phyloP scores from a whole-genome alignment of 352 stramenopile species.

The Thalassiosira livingstoniorum region DNA sequence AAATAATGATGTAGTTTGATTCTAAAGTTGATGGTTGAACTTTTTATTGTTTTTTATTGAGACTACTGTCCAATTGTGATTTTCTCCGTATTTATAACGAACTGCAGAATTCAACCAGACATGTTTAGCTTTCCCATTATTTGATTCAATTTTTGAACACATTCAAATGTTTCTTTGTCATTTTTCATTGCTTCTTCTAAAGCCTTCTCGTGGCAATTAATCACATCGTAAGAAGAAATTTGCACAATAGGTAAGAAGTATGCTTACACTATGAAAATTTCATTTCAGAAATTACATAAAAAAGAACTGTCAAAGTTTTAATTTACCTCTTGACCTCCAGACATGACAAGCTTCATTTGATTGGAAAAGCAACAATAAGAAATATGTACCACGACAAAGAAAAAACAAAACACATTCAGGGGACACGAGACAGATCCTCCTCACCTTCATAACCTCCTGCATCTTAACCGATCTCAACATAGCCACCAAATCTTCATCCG shows the following conservation, averaged over 20 bases:
- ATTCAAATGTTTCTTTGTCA: constrained; percentile 64
- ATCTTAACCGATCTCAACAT: constrained; percentile 68
- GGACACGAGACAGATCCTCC: background rate
- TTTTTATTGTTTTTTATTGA: background rate
- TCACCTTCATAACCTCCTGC: constrained; percentile 66
- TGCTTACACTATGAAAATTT: background rate
- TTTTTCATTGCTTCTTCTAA: constrained; percentile 63
- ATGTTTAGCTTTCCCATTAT: constrained; percentile 55
- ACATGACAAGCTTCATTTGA: constrained; percentile 62
- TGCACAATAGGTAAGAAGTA: background rate
- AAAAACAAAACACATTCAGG: background rate
- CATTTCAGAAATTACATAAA: constrained; percentile 2
- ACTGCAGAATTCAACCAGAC: too few species aligned
- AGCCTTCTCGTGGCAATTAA: constrained; percentile 12
- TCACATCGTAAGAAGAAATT: background rate
- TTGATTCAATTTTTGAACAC: constrained; percentile 60
- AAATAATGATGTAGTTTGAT: background rate
- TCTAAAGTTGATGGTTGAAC: background rate
- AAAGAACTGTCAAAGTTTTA: background rate
- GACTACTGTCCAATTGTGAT: background rate
- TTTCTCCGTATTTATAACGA: constrained; percentile 5
- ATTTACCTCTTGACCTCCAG: constrained; percentile 50
- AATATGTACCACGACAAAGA: background rate
- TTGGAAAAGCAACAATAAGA: background rate
- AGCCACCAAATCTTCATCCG: constrained; percentile 62